A percentile compares a stretch with the other conserved stretches of the same genome.
Evolutionary conservation across 1,284 basidiomycete genomes (phyloP).

Genomic region (Coniferiporia weirii): DNA sequence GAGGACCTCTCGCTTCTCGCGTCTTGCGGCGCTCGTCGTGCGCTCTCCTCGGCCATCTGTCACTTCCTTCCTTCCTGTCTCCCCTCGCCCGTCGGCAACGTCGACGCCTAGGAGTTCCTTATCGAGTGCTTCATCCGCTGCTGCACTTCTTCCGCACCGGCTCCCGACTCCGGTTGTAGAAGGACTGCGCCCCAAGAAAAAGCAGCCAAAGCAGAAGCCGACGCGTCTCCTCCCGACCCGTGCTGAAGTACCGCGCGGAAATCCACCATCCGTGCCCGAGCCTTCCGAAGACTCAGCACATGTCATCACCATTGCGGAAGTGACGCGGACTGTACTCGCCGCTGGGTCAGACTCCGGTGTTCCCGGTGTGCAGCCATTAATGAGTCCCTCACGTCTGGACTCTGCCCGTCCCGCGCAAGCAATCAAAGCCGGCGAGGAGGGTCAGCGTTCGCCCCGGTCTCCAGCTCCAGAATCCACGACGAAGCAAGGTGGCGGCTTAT

Average conservation of each 20-base stretch:
- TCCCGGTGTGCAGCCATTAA: background rate
- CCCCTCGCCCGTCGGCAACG: background rate
- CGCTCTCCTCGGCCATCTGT: background rate
- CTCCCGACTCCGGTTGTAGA: background rate
- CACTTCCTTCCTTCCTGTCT: background rate
- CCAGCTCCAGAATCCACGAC: background rate
- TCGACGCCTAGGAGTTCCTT: background rate
- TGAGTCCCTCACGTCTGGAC: constrained; percentile 6
- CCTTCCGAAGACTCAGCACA: constrained; percentile 23
- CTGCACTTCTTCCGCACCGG: background rate
- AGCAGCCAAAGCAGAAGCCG: constrained; percentile 1
- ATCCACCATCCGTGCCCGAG: constrained; percentile 3
- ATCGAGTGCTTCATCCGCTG: background rate
- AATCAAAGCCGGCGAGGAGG: background rate
- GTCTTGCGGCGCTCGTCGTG: background rate
- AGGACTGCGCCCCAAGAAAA: background rate
- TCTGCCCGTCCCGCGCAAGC: background rate
- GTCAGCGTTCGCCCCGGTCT: background rate
- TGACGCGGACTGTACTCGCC: background rate
- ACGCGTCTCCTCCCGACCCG: background rate
- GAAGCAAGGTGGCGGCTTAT: constrained; percentile 17
- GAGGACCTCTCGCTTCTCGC: constrained; percentile 1
- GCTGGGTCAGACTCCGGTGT: background rate
- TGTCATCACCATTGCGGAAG: constrained; percentile 22
- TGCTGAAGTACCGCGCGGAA: background rate